Evolutionary conservation across 2,329 filamentous ascomycete species (phyloP), one percentile per base, ranked within the genome.

Genomic region (Cercospora janseana): DNA sequence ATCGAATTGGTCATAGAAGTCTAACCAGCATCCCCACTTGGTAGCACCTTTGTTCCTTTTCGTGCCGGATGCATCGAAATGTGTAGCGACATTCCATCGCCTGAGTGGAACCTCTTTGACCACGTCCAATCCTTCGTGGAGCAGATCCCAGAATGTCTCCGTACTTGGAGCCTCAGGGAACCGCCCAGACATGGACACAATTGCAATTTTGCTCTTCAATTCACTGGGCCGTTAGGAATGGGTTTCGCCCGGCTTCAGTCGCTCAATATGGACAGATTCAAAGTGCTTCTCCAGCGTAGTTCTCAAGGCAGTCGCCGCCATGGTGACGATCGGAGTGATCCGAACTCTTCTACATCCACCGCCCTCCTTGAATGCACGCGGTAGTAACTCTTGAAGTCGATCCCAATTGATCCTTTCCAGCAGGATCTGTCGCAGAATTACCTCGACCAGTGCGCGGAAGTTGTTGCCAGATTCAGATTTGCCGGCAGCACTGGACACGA

Each of bases 1-100:
- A 55, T 74, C 71, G 48, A 74, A 74, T 1, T 63, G 24, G 1
- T 64, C 70, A 0, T 71, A 66, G 3, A 66, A 38, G n/a, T 70
- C 60, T 9, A 73, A 60, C 28, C 67, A 73, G 43, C 65, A 69
- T 2, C 71, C 70, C 38, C 65, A 70, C 4, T 54, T 60, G 0
- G 63, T 66, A 3, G 38, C 49, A 24, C 51, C 70, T 20, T 34
- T 49, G 32, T 59, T 59, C 7, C 26, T 21, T 10, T 27, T 27
- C 31, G 51, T 52, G n/a, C 55, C 55, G 6, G 47, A 49, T 2
- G 52, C 28, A 34, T 57, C 57, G 24, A 43, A 41, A 31, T 59
- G 57, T 7, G 52, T 51, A n/a, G 49, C 32, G n/a, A 45, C 23
- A n/a, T 57, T 50, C 21, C 50, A 59, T 4, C 52, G 43, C 15